Base-by-base conservation (phyloP, 2,329 filamentous ascomycete genomes). In the Davidsoniella eucalypti region DNA sequence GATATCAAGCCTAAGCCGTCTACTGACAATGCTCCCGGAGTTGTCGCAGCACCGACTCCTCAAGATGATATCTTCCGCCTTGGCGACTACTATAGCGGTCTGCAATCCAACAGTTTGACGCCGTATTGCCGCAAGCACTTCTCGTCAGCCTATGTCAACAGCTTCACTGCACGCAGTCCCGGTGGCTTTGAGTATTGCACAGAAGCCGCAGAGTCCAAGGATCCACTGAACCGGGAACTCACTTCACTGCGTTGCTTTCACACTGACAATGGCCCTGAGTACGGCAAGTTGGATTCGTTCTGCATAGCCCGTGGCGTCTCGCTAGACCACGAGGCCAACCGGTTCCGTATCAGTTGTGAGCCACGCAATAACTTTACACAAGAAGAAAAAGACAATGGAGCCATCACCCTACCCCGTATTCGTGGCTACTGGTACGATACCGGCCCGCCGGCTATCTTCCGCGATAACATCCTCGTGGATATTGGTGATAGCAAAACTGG, bases 401-500 rank as follows among this genome's bases (percentile, higher is more conserved):
- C 42, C 4, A 10, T 51, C n/a, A 25, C 25, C 10, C 41, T 39
- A 12, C 5, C 33, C 2, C 14, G 48, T 3, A 56, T 63, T 38
- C 45, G 49, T 10, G 40, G 25, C 5, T 64, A 64, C 54, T 60
- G 57, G 61, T 63, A 63, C 52, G 52, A 57, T 2, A 64, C 62
- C 1, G 61, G 61, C 3, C 60, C 61, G 1, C 44, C 51, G 4
- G 33, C 54, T 5, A 52, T 62, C 17, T 54, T 63, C 10, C 39
- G 54, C 6, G 38, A 57, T 12, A 57, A 49, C 23, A 39, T 61
- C 6, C 44, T 48, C 1, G 45, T 60, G 39, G 14, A 17, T 14
- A 5, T 17, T 8, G 47, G 49, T 10, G 17, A 5, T 18, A 21
- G n/a, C 14, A 37, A 39, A 4, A 14, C 6, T n/a, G 6, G 5